Conservation (phyloP, 805 yeast genomes). For the Kregervanrija delftensis region DNA sequence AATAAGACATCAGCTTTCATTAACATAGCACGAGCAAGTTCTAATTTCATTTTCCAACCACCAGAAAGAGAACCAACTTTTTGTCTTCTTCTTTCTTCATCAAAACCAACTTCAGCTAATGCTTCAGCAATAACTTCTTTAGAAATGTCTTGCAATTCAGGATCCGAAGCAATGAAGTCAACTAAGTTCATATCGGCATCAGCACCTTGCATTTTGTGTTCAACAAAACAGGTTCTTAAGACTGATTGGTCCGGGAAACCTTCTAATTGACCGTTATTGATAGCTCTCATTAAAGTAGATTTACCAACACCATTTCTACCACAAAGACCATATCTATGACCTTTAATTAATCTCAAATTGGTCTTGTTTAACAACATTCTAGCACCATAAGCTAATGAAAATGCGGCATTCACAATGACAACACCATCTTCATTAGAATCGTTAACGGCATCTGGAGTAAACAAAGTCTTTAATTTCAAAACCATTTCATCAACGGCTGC, state of each 20-base stretch:
- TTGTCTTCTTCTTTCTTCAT: slow-evolving; percentile 83
- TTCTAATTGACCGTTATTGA: slow-evolving; percentile 92
- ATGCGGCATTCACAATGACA: slow-evolving; percentile 88
- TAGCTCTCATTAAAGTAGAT: slow-evolving; percentile 94
- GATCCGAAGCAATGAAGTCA: slow-evolving; percentile 81
- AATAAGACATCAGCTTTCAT: slow-evolving; percentile 93
- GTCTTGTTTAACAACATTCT: slow-evolving; percentile 96
- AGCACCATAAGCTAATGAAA: slow-evolving; percentile 95
- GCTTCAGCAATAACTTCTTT: slow-evolving; percentile 70
- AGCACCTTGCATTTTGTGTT: slow-evolving; percentile 91
- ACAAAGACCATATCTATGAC: slow-evolving; percentile 95
- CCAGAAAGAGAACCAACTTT: slow-evolving; percentile 93
- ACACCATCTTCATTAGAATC: slow-evolving; percentile 73
- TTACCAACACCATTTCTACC: slow-evolving; percentile 99
- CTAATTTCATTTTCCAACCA: slow-evolving; percentile 99
- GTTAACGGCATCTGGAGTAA: slow-evolving; percentile 45
- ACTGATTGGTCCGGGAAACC: slow-evolving; percentile 91
- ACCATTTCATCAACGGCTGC: slow-evolving; percentile 39
- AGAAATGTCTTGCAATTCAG: slow-evolving; percentile 61
- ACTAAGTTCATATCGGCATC: slow-evolving; percentile 90
- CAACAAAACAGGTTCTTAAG: slow-evolving; percentile 91
- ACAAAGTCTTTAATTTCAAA: slow-evolving; percentile 45
- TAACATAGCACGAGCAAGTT: slow-evolving; percentile 97
- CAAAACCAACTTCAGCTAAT: slow-evolving; percentile 80
- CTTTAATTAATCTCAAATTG: slow-evolving; percentile 76